phyloP scores from a whole-genome alignment of 2,329 filamentous ascomycete genomes.

The Incumbomyces delicatus region DNA sequence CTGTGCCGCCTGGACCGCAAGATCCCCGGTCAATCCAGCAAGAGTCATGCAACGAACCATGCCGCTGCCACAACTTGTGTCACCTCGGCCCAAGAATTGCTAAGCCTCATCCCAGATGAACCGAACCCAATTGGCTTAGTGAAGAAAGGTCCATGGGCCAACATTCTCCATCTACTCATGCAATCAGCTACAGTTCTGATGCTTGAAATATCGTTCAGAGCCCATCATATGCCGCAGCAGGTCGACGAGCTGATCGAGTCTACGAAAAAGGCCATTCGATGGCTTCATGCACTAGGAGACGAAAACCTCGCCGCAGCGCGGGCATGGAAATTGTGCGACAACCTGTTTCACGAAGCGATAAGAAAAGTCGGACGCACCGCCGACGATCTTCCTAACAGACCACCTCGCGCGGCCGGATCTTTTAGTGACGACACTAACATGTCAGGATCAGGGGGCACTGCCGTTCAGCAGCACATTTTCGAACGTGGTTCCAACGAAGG shows the following conservation, averaged over 20 bases:
- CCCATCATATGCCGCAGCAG: conserved; percentile 33
- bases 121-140: conserved; percentile 33
- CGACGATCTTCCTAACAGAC: conserved; percentile 22
- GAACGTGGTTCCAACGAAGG: background rate
- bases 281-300: conserved; percentile 34
- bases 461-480: background rate
- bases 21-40: conserved; percentile 22
- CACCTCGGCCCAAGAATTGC: conserved; percentile 29
- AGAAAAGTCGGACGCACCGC: conserved; percentile 25
- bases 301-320: conserved; percentile 29
- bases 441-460: background rate
- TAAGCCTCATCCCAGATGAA: conserved; percentile 34
- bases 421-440: background rate
- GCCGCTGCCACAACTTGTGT: conserved; percentile 31
- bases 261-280: conserved; percentile 33
- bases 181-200: conserved; percentile 35
- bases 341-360: conserved; percentile 27
- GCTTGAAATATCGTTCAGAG: conserved; percentile 36
- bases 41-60: conserved; percentile 28
- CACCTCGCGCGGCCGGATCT: conserved; percentile 10
- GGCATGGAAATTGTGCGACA: conserved; percentile 33
- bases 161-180: conserved; percentile 36
- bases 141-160: conserved; percentile 35
- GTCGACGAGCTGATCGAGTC: conserved; percentile 28
- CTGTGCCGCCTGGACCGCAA: conserved; percentile 35